A percentile compares a stretch with the other conserved stretches of the same genome.
Conservation (phyloP, 2,329 filamentous ascomycete species). For the Simplicillium sp. region DNA sequence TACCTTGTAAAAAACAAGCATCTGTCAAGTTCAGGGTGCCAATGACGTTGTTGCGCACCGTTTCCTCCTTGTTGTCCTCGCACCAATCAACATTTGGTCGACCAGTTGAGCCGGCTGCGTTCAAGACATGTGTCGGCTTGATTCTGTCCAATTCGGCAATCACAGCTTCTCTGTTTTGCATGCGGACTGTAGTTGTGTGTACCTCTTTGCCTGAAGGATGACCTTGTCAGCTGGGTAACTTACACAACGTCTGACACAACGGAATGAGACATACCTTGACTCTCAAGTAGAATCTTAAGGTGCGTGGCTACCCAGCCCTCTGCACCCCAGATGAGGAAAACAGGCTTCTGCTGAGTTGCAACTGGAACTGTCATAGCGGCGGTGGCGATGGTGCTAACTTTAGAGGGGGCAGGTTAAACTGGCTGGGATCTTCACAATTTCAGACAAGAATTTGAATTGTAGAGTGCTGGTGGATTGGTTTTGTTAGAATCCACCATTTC, state of each 20-base stretch:
- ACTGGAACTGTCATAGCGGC: background rate
- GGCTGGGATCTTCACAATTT: background rate
- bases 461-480: background rate
- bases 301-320: conserved; percentile 52
- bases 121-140: conserved; percentile 55
- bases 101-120: conserved; percentile 54
- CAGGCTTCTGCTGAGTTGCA: background rate
- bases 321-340: conserved; percentile 50
- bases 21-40: conserved; percentile 54
- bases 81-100: conserved; percentile 61
- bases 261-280: conserved; percentile 21
- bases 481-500: background rate
- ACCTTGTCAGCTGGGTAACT: too few species aligned
- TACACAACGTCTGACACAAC: too few species aligned
- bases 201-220: conserved; percentile 46
- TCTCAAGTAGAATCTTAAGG: conserved; percentile 45
- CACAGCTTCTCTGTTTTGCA: conserved; percentile 52
- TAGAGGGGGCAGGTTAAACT: background rate
- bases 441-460: too few species aligned
- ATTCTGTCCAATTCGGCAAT: conserved; percentile 45
- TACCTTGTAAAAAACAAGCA: conserved; percentile 43
- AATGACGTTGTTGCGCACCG: conserved; percentile 54
- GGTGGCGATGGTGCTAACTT: background rate
- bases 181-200: conserved; percentile 48
- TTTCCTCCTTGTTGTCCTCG: conserved; percentile 57